These are phyloP conservation scores for Drechslerella dactyloides DNA, from an alignment of 2,329 filamentous ascomycete species.

Conservation along the genomic window DNA sequence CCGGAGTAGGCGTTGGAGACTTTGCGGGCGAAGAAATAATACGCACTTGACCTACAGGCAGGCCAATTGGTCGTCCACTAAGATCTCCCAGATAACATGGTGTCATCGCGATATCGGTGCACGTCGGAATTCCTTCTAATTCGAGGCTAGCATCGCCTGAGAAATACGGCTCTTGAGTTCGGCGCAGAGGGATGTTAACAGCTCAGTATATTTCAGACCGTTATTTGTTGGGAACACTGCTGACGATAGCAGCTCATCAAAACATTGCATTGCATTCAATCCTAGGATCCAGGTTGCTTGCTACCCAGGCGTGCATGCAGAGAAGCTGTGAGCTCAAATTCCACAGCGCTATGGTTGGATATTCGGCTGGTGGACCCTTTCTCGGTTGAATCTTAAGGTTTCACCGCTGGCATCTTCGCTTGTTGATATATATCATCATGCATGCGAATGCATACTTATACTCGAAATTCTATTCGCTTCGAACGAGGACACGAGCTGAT, in stretches of 20 bases:
- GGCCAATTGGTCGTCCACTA: slow-evolving; percentile 20
- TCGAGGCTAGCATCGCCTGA: slow-evolving; percentile 10
- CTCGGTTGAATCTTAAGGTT: background rate
- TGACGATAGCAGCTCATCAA: slow-evolving; percentile 45
- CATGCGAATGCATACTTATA: background rate
- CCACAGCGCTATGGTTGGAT: background rate
- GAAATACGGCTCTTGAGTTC: slow-evolving; percentile 7
- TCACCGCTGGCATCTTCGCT: background rate
- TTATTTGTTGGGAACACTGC: slow-evolving; percentile 49
- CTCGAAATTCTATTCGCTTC: background rate
- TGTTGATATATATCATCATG: slow-evolving; percentile 3
- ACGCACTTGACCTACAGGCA: background rate
- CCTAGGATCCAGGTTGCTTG: slow-evolving; percentile 33
- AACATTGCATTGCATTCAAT: slow-evolving; percentile 9
- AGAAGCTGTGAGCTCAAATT: slow-evolving; percentile 7
- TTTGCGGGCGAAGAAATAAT: background rate
- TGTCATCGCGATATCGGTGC: slow-evolving; percentile 38
- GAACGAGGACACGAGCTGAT: background rate
- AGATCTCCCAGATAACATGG: slow-evolving; percentile 47
- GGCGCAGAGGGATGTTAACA: slow-evolving; percentile 11
- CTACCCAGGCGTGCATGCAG: slow-evolving; percentile 30
- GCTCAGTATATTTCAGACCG: slow-evolving; percentile 23
- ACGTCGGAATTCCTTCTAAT: slow-evolving; percentile 26
- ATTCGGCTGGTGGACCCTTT: background rate
- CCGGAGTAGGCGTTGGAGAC: background rate